phyloP scores from a whole-genome alignment of 2,329 filamentous ascomycete species.

The Fusarium goolgardi region DNA sequence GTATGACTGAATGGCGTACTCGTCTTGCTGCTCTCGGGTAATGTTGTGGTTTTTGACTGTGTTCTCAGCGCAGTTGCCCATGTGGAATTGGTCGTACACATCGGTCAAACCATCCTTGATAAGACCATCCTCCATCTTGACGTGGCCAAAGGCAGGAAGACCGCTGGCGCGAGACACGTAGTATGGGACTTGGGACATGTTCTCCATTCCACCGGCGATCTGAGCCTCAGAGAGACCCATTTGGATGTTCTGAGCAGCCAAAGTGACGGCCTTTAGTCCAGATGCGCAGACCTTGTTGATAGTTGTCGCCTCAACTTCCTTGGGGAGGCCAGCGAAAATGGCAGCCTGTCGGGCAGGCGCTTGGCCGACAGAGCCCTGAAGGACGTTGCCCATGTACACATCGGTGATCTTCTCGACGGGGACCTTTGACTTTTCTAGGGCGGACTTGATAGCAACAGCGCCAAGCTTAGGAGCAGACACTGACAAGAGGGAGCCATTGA shows the following conservation, averaged over 20 bases:
- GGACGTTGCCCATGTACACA: constrained; percentile 97
- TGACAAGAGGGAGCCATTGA: constrained; percentile 90
- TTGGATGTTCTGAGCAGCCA: constrained; percentile 95
- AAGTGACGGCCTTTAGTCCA: constrained; percentile 88
- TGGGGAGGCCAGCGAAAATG: constrained; percentile 86
- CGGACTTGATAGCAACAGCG: constrained; percentile 90
- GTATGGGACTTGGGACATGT: constrained; percentile 94
- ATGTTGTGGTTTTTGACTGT: constrained; percentile 90
- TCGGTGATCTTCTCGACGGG: constrained; percentile 85
- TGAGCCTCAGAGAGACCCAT: constrained; percentile 89
- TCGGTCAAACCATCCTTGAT: constrained; percentile 96
- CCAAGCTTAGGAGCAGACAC: constrained; percentile 90
- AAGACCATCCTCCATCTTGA: constrained; percentile 89
- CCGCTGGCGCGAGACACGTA: constrained; percentile 86
- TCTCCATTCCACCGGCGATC: constrained; percentile 97
- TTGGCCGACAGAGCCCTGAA: constrained; percentile 86
- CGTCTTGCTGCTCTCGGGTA: constrained; percentile 86
- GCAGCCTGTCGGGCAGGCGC: constrained; percentile 90
- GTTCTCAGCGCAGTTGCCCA: constrained; percentile 96
- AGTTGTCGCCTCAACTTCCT: constrained; percentile 86
- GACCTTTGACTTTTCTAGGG: constrained; percentile 85
- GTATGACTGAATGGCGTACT: constrained; percentile 90
- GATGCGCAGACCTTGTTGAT: constrained; percentile 99
- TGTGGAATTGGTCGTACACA: constrained; percentile 96
- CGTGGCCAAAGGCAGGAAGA: constrained; percentile 85